phyloP scores from a whole-genome alignment of 2,329 filamentous ascomycete species.

The Dactylellina leptospora region DNA sequence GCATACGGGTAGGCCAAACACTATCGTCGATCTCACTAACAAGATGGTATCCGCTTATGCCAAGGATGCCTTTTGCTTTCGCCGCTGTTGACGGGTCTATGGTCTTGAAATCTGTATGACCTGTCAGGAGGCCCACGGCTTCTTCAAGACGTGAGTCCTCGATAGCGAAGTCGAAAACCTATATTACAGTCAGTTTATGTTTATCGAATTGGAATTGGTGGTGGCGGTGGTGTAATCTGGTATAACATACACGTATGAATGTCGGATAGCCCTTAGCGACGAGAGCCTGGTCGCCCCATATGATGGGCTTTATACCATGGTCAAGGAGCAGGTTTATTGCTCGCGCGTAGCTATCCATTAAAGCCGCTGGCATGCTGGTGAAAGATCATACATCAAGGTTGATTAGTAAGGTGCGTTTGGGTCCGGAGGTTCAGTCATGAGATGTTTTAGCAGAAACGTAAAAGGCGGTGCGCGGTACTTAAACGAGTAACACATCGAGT shows the following conservation, averaged over 20 bases:
- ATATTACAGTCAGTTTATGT: constrained; percentile 2
- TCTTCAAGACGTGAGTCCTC: constrained; percentile 29
- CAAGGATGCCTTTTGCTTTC: constrained; percentile 23
- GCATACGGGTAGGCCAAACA: not conserved
- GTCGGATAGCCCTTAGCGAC: constrained; percentile 26
- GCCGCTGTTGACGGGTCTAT: constrained; percentile 21
- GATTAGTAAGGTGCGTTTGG: no score
- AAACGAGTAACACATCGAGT: no score
- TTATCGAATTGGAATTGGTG: not conserved
- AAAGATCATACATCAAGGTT: no score
- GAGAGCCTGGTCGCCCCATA: constrained; percentile 48
- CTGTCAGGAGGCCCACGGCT: constrained; percentile 14
- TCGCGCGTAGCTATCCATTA: constrained; percentile 23
- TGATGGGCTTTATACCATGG: constrained; percentile 21
- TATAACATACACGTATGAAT: no score
- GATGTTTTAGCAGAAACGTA: no score
- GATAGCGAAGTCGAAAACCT: constrained; percentile 38
- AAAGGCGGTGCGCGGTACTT: no score
- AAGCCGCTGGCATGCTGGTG: constrained; percentile 1
- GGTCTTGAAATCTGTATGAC: constrained; percentile 20
- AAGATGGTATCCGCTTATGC: constrained; percentile 28
- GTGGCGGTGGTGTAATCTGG: no score
- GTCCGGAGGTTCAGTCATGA: no score
- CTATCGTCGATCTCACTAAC: constrained; percentile 9
- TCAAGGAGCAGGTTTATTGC: constrained; percentile 41